Evolutionary conservation across 768 basidiomycete species (phyloP).

Genomic region (Termitomyces sp.): DNA sequence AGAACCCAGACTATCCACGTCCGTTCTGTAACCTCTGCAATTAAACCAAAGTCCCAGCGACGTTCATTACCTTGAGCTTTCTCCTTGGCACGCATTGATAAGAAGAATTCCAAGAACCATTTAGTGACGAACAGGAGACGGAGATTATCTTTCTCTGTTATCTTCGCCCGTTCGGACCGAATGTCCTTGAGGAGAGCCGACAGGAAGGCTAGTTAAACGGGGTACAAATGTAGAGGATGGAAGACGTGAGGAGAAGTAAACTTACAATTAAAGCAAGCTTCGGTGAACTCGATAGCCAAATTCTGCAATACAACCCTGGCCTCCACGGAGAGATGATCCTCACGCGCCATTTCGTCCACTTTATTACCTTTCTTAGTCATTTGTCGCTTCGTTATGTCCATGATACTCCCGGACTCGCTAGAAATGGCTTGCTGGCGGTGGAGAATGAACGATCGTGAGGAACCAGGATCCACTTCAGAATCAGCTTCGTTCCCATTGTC

Average conservation of each 20-base stretch:
- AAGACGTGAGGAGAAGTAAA: constrained; percentile 17
- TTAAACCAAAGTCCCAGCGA: constrained; percentile 63
- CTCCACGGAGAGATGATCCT: constrained; percentile 64
- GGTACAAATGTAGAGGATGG: constrained; percentile 1
- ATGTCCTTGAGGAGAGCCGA: constrained; percentile 86
- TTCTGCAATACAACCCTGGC: constrained; percentile 60
- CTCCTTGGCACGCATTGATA: constrained; percentile 43
- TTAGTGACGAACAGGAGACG: constrained; percentile 82
- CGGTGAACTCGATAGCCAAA: constrained; percentile 69
- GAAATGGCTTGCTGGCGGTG: constrained; percentile 83
- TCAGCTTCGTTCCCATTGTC: constrained; percentile 19
- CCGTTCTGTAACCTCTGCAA: constrained; percentile 83
- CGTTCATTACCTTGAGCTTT: constrained; percentile 21
- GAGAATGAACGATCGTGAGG: constrained; percentile 61
- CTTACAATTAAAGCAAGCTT: constrained; percentile 87
- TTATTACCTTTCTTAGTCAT: constrained; percentile 54
- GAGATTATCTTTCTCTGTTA: constrained; percentile 93
- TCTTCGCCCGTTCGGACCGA: constrained; percentile 83
- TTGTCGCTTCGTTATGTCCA: constrained; percentile 67
- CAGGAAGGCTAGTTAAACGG: constrained; percentile 66
- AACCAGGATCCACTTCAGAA: constrained; percentile 18
- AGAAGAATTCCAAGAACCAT: constrained; percentile 93
- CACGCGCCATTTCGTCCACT: constrained; percentile 60
- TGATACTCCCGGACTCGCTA: constrained; percentile 56
- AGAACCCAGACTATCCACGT: constrained; percentile 84